Evolutionary conservation across 495 filamentous ascomycete species (phyloP).

Genomic region (Penicillium pancosmium): DNA sequence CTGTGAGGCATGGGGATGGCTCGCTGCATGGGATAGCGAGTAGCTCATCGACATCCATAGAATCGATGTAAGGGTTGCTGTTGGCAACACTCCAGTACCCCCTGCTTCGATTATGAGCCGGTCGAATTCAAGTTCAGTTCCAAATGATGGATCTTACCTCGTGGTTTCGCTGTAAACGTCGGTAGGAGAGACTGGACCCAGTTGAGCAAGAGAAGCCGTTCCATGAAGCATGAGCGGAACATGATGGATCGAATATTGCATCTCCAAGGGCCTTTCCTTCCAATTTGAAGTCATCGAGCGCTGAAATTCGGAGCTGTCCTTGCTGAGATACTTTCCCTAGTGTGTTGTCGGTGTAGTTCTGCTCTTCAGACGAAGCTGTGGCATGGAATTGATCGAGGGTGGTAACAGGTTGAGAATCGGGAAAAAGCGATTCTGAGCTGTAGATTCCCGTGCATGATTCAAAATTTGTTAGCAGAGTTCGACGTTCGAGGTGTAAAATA

Average conservation of each 20-base stretch:
- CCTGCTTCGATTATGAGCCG: not conserved
- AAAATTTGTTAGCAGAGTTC: not conserved
- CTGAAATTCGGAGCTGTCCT: not conserved
- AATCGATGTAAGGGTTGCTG: not conserved
- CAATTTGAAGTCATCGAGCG: not conserved
- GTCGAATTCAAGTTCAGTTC: not conserved
- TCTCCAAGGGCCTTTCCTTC: not conserved
- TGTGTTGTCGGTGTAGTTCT: not conserved
- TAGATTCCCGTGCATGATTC: not conserved
- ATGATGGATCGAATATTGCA: not conserved
- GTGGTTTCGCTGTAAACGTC: not conserved
- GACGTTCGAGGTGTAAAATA: too few species aligned
- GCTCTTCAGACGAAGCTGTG: not conserved
- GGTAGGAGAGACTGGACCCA: not conserved
- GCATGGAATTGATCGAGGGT: not conserved
- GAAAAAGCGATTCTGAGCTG: not conserved
- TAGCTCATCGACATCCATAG: not conserved
- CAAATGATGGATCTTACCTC: not conserved
- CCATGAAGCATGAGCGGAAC: not conserved
- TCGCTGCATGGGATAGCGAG: not conserved
- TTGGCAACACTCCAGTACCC: not conserved
- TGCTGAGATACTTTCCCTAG: not conserved
- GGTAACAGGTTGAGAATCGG: not conserved
- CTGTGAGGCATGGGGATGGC: not conserved
- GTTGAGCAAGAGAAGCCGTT: not conserved